These are phyloP conservation scores for Sporothrix luriei DNA, from an alignment of 2,329 filamentous ascomycete species.

Conservation along the genomic window DNA sequence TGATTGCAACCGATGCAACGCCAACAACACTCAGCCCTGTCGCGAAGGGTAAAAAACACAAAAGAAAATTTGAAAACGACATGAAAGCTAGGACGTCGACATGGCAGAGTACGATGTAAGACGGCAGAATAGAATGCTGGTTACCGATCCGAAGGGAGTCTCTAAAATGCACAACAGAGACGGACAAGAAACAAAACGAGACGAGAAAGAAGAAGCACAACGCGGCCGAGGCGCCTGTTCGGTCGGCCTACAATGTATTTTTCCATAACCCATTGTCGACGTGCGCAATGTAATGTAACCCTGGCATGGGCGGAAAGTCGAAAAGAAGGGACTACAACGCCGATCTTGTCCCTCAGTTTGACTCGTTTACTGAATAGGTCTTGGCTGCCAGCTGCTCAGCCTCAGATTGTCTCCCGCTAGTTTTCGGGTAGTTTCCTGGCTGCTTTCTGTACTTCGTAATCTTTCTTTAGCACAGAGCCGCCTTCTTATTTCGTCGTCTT, in stretches of 20 bases:
- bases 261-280: too few relatives aligned
- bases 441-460: background rate
- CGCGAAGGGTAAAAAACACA: background rate
- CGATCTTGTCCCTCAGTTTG: too few relatives aligned
- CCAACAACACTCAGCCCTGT: background rate
- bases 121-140: too few relatives aligned
- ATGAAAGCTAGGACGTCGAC: too few relatives aligned
- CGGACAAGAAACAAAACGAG: too few relatives aligned
- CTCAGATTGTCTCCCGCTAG: background rate
- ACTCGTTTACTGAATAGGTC: slow-evolving; percentile 15
- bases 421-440: background rate
- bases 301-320: background rate
- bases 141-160: too few relatives aligned
- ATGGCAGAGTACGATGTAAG: too few relatives aligned
- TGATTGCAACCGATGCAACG: background rate
- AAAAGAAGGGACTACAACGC: slow-evolving; percentile 1
- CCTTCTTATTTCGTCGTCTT: background rate
- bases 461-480: too few relatives aligned
- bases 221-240: background rate
- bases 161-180: too few relatives aligned
- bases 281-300: background rate
- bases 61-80: background rate
- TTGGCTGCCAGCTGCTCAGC: slow-evolving; percentile 6
- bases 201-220: background rate
- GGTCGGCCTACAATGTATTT: too few relatives aligned